Percentiles rank a stretch among this genome's conserved stretches.
Evolutionary conservation across 1,284 basidiomycete genomes (phyloP).

Genomic region (Termitomyces sp.): DNA sequence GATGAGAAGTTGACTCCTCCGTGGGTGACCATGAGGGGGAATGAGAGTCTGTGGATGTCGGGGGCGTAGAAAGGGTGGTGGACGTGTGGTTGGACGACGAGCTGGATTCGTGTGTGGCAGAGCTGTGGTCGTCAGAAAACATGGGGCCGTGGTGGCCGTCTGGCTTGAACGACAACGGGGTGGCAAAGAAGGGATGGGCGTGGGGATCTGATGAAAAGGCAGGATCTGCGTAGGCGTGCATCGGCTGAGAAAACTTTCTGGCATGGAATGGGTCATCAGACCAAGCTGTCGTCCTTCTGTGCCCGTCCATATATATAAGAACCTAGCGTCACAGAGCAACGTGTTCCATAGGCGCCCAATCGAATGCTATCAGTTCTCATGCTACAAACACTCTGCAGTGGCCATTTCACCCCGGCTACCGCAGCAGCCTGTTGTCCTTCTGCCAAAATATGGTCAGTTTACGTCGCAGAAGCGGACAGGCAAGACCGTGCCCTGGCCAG

Average conservation of each 20-base stretch:
- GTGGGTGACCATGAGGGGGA: slow-evolving; percentile 4
- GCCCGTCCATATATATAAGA: neutral
- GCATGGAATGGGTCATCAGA: slow-evolving; percentile 11
- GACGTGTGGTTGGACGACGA: slow-evolving; percentile 13
- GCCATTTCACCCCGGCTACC: slow-evolving; percentile 4
- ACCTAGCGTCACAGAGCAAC: neutral
- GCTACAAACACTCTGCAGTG: neutral
- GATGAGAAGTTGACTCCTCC: slow-evolving; percentile 1
- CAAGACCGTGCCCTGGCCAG: slow-evolving; percentile 23
- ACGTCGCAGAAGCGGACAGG: slow-evolving; percentile 23
- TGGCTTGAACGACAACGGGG: slow-evolving; percentile 21
- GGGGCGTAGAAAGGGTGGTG: slow-evolving; percentile 10
- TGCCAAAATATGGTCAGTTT: slow-evolving; percentile 33
- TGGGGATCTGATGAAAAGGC: slow-evolving; percentile 53
- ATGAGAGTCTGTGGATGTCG: slow-evolving; percentile 16
- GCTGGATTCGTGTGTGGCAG: slow-evolving; percentile 11
- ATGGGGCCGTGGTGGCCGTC: slow-evolving; percentile 27
- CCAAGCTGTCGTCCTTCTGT: neutral
- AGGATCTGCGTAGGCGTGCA: slow-evolving; percentile 36
- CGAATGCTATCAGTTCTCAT: slow-evolving; percentile 1
- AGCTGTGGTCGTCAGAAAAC: slow-evolving; percentile 17
- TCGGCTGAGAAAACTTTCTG: neutral
- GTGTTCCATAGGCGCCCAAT: neutral
- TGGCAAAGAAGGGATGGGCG: slow-evolving; percentile 38
- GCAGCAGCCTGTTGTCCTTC: slow-evolving; percentile 19